Base-by-base conservation (phyloP, 139 green algal genomes). In the Spirogloea muscicola region DNA sequence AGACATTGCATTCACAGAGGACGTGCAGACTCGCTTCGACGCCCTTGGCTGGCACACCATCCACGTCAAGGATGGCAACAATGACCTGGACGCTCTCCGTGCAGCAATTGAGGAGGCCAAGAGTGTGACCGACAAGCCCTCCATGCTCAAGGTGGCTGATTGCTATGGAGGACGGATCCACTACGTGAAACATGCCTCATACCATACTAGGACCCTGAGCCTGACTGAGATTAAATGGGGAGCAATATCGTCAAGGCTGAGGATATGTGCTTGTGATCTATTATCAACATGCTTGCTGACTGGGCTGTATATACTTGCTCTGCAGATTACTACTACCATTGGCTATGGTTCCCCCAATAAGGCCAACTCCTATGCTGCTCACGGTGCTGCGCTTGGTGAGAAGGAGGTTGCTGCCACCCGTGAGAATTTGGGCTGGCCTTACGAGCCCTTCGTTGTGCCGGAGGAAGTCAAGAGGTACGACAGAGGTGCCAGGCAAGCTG, bases 321-420 rank as follows among this genome's bases (percentile, higher is more conserved):
- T 65, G n/a, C 67, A 76, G 67, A 68, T 79, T 60, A 92, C 90
- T 79, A 99, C 94, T 68, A 89, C 96, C 73, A 99, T 99, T 77
- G 94, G 94, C 66, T 99, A 96, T 77, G 94, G 94, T 70, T 98
- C 94, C 2, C 94, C 94, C 78, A 98, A 98, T 90, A 98, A 98
- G 91, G 90, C 93, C 43, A 88, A 97, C 91, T 89, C 89, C 3
- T 91, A 98, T 78, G 93, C 94, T 71, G 94, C 97, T 57, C 94
- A 99, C 85, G 94, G 94, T 69, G 92, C 94, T 13, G 88, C 94
- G 52, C 91, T 99, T 68, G 94, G 94, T 66, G 80, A 84, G 40
- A 90, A 95, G 48, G 94, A 99, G 91, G 96, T 94, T 3, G 81
- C 81, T 10, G 90, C 90, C 68, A 98, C 94, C 43, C 88, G 94